Percentiles rank a stretch among this genome's conserved stretches.
Evolutionary conservation across 495 filamentous ascomycete species (phyloP).

Genomic region (Penicillium dipodomyicola): DNA sequence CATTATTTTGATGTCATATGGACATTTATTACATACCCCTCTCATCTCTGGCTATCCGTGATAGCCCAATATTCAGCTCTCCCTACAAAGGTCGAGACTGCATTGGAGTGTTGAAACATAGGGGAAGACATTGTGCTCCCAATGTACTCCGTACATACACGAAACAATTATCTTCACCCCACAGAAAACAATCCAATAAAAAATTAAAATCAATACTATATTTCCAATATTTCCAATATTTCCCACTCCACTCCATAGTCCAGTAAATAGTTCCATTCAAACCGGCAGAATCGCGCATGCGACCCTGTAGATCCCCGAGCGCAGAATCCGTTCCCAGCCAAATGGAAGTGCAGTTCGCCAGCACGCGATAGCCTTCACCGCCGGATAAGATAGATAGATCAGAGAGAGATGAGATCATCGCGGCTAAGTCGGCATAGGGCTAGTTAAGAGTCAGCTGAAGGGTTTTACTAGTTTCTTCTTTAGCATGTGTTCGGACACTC

Average conservation of each 20-base stretch:
- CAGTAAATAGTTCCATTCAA: background rate
- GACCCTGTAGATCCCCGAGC: conserved; percentile 26
- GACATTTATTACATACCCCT: conserved; percentile 6
- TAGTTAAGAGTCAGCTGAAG: conserved; percentile 19
- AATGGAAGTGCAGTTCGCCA: background rate
- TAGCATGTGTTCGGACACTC: background rate
- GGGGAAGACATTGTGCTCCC: conserved; percentile 14
- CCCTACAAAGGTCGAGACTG: conserved; percentile 27
- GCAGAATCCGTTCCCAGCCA: background rate
- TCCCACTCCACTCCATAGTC: background rate
- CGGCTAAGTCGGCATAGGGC: conserved; percentile 30
- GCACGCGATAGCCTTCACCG: conserved; percentile 21
- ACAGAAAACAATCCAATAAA: conserved; percentile 7
- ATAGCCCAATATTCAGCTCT: conserved; percentile 18
- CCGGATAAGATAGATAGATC: conserved; percentile 22
- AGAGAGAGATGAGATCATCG: conserved; percentile 24
- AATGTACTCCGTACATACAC: conserved; percentile 14
- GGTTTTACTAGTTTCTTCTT: conserved; percentile 8
- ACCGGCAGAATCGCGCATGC: conserved; percentile 19
- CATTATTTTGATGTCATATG: conserved; percentile 10
- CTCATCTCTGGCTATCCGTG: conserved; percentile 9
- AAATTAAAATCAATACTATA: background rate
- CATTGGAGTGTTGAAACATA: conserved; percentile 6
- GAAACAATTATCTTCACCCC: background rate
- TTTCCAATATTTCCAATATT: no score